phyloP scores from a whole-genome alignment of 2,329 filamentous ascomycete genomes.

The Knufia fluminis region DNA sequence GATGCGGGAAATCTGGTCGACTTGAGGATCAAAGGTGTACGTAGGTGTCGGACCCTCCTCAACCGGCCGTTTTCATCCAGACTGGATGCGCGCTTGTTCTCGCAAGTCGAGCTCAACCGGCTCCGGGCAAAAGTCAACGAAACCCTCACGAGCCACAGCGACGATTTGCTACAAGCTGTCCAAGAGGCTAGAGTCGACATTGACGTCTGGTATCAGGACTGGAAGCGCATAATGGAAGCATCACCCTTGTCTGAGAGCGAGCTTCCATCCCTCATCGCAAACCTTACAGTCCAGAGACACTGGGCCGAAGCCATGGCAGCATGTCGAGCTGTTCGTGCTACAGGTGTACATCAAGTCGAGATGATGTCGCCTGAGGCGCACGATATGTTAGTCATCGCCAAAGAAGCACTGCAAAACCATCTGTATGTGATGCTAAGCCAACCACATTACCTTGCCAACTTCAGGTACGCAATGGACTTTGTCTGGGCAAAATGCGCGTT shows the following conservation, averaged over 20 bases:
- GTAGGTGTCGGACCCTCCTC: constrained; percentile 39
- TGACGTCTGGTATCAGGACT: constrained; percentile 35
- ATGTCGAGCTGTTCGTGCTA: constrained; percentile 42
- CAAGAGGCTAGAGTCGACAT: constrained; percentile 41
- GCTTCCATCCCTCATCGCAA: constrained; percentile 34
- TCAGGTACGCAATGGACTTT: constrained; percentile 49
- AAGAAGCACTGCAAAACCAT: constrained; percentile 43
- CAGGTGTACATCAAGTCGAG: constrained; percentile 43
- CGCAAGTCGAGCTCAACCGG: constrained; percentile 38
- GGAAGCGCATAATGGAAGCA: constrained; percentile 23
- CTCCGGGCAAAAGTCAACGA: constrained; percentile 28
- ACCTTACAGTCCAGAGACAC: constrained; percentile 44
- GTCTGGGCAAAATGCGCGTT: constrained; percentile 52
- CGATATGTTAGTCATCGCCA: constrained; percentile 42
- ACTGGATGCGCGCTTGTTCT: constrained; percentile 44
- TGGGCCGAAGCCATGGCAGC: constrained; percentile 47
- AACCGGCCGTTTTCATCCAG: constrained; percentile 36
- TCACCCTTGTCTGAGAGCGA: constrained; percentile 26
- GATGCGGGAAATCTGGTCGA: constrained; percentile 39
- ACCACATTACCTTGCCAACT: constrained; percentile 41
- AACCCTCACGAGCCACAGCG: constrained; percentile 28
- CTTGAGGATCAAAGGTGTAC: constrained; percentile 30
- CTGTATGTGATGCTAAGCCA: constrained; percentile 41
- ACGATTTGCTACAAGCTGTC: constrained; percentile 34
- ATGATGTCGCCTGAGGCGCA: constrained; percentile 42